phyloP scores from a whole-genome alignment of 139 green algal species.

The Tetradesmus obliquus region DNA sequence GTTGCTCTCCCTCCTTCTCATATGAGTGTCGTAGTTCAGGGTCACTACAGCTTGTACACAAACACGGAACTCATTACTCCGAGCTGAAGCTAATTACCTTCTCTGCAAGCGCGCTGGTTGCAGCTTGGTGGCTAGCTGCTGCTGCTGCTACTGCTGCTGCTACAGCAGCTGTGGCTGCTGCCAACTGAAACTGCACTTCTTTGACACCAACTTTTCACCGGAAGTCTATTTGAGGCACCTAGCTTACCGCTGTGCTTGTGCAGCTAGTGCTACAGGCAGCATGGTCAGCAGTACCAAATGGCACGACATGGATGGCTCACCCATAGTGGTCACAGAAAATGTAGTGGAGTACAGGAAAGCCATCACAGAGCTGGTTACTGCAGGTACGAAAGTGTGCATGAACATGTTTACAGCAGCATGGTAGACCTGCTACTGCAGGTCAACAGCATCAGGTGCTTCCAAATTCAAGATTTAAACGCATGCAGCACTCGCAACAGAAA shows the following conservation, averaged over 20 bases:
- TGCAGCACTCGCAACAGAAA: too few species aligned
- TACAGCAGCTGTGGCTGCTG: not conserved
- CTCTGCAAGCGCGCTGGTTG: not conserved
- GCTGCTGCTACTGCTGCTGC: not conserved
- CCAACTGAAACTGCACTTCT: not conserved
- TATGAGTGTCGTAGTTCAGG: too few species aligned
- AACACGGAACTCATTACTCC: too few species aligned
- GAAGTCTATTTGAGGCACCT: too few species aligned
- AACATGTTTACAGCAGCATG: not conserved
- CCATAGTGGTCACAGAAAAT: constrained; percentile 31
- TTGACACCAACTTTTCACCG: too few species aligned
- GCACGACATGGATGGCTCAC: constrained; percentile 30
- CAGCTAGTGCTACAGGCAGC: not conserved
- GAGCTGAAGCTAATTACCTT: too few species aligned
- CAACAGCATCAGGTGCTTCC: not conserved
- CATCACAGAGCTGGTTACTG: constrained; percentile 7
- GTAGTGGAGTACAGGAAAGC: constrained; percentile 28
- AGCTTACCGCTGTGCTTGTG: not conserved
- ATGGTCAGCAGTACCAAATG: constrained; percentile 3
- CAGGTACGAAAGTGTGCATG: not conserved
- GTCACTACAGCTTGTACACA: too few species aligned
- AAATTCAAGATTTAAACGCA: too few species aligned
- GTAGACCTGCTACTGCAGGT: not conserved
- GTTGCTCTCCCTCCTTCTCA: too few species aligned
- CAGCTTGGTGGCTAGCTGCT: not conserved